Percentiles rank a stretch among this genome's conserved stretches.
Evolutionary conservation across 1,284 basidiomycete genomes (phyloP).

Genomic region (Austroboletus novae-zelandiae): DNA sequence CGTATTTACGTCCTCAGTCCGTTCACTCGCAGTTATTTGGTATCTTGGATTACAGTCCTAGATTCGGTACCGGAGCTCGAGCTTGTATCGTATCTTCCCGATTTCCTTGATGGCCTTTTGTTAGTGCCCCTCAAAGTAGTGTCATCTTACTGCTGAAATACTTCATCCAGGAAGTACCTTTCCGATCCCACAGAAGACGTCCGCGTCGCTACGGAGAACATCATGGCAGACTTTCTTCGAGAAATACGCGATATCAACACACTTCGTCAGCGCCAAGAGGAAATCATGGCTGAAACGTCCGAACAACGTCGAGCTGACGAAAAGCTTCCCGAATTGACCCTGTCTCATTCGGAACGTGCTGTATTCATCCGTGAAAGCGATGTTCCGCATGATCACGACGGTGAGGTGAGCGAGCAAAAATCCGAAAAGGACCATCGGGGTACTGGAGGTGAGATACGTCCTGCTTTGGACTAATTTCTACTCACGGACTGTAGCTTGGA

Average conservation of each 20-base stretch:
- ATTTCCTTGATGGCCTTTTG: slow-evolving; percentile 93
- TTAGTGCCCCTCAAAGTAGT: slow-evolving; percentile 43
- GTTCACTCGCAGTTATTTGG: slow-evolving; percentile 94
- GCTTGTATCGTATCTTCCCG: slow-evolving; percentile 90
- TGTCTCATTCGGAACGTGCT: slow-evolving; percentile 49
- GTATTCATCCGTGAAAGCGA: slow-evolving; percentile 56
- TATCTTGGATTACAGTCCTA: slow-evolving; percentile 95
- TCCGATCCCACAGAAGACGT: slow-evolving; percentile 96
- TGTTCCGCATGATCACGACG: slow-evolving; percentile 41
- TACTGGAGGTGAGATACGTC: slow-evolving; percentile 52
- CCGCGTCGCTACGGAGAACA: slow-evolving; percentile 85
- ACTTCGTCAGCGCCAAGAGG: slow-evolving; percentile 63
- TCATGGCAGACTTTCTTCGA: slow-evolving; percentile 88
- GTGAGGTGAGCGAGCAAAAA: slow-evolving; percentile 43
- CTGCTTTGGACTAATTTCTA: slow-evolving; percentile 20
- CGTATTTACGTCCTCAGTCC: slow-evolving; percentile 95
- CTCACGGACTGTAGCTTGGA: slow-evolving; percentile 58
- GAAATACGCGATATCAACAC: slow-evolving; percentile 88
- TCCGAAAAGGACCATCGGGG: slow-evolving; percentile 55
- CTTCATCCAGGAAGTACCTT: slow-evolving; percentile 76
- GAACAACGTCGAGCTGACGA: slow-evolving; percentile 45
- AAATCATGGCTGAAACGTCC: slow-evolving; percentile 40
- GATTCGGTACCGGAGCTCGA: slow-evolving; percentile 97
- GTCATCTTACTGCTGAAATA: slow-evolving; percentile 11
- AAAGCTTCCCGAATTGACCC: slow-evolving; percentile 47